phyloP scores from a whole-genome alignment of 768 basidiomycete species.

The Hericium erinaceus region DNA sequence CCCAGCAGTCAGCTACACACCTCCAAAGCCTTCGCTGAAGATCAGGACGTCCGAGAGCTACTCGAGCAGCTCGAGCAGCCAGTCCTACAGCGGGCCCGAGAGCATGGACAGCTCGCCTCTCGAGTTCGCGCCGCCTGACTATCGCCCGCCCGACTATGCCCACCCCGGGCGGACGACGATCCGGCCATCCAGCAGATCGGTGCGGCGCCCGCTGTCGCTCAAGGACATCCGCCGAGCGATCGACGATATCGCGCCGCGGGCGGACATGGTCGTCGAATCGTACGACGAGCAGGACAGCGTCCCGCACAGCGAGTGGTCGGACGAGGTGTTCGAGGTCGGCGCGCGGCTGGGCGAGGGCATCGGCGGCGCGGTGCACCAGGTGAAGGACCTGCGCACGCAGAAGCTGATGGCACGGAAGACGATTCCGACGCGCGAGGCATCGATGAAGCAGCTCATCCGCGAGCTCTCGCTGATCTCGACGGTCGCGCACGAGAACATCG shows the following conservation, averaged over 20 bases:
- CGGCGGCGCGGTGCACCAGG: constrained; percentile 86
- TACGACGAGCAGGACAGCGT: neutral
- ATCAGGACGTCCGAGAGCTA: neutral
- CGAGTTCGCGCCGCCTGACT: neutral
- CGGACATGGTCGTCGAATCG: neutral
- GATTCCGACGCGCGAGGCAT: constrained; percentile 77
- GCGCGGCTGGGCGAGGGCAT: constrained; percentile 79
- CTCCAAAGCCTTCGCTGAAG: neutral
- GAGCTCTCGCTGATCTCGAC: constrained; percentile 80
- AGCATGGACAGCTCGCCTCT: neutral
- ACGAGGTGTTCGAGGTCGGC: constrained; percentile 60
- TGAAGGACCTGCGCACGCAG: constrained; percentile 66
- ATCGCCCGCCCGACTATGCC: neutral
- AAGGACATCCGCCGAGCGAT: neutral
- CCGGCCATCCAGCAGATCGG: neutral
- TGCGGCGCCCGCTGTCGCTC: neutral
- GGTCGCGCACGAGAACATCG: constrained; percentile 73
- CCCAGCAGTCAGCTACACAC: neutral
- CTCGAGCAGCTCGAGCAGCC: neutral
- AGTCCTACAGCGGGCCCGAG: neutral
- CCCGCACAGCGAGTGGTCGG: constrained; percentile 35
- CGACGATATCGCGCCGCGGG: neutral
- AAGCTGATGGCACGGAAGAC: constrained; percentile 84
- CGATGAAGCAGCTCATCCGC: constrained; percentile 76
- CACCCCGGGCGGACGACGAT: neutral